A percentile compares a stretch with the other conserved stretches of the same genome.
Conservation (phyloP, 1,284 basidiomycete species). For the Rhodofomes roseus region DNA sequence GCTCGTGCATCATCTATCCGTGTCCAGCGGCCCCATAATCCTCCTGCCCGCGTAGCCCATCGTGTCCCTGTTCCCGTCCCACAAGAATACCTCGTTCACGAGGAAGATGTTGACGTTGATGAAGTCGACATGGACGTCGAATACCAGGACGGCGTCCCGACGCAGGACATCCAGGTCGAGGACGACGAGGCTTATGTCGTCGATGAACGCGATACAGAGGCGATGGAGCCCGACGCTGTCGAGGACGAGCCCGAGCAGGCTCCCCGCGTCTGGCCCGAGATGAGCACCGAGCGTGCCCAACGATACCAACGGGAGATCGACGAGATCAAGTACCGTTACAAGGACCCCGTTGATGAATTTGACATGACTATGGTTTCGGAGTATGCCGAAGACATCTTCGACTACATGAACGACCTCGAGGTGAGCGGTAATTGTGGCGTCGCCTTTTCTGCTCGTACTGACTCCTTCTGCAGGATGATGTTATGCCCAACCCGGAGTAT, state of each 20-base stretch:
- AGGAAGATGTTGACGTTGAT: constrained; percentile 34
- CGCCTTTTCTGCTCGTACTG: constrained; percentile 8
- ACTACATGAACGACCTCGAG: constrained; percentile 93
- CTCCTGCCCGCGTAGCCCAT: constrained; percentile 23
- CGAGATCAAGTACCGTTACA: constrained; percentile 67
- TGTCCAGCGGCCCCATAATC: constrained; percentile 22
- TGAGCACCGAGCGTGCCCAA: constrained; percentile 54
- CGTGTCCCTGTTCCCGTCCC: constrained; percentile 36
- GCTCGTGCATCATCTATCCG: constrained; percentile 34
- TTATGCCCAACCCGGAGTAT: constrained; percentile 93
- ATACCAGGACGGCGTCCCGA: constrained; percentile 39
- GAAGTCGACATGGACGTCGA: constrained; percentile 59
- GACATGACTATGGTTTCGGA: constrained; percentile 99
- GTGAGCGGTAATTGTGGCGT: constrained; percentile 38
- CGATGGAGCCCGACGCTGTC: constrained; percentile 38
- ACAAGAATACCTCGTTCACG: constrained; percentile 30
- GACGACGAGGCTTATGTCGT: constrained; percentile 59
- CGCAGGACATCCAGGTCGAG: constrained; percentile 52
- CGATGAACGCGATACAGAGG: constrained; percentile 32
- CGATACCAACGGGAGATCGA: constrained; percentile 59
- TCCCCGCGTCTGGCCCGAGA: constrained; percentile 63
- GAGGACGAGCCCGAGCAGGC: constrained; percentile 28
- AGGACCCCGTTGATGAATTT: constrained; percentile 80
- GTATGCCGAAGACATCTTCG: constrained; percentile 96
- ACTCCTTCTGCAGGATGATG: constrained; percentile 53